Evolutionary conservation across 345 rosid species (phyloP).

Genomic region (Populus simonii): DNA sequence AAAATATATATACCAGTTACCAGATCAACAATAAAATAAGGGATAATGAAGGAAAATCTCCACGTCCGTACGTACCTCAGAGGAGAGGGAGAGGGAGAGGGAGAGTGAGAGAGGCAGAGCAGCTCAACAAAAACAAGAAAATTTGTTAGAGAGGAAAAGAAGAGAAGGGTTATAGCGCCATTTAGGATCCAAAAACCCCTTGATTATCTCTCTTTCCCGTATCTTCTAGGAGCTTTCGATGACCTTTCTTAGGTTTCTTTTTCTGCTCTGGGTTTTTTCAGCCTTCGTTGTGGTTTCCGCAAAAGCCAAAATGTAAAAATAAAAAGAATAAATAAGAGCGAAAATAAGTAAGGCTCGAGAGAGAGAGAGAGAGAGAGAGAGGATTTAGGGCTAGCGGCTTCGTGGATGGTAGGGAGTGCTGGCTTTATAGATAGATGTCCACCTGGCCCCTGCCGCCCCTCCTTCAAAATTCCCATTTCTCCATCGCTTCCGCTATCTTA

Average conservation of each 20-base stretch:
- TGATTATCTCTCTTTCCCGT: background rate
- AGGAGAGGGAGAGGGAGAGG: background rate
- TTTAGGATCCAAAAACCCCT: background rate
- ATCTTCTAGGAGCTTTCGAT: background rate
- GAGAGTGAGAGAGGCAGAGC: background rate
- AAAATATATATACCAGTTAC: background rate
- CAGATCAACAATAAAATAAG: background rate
- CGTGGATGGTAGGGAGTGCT: background rate
- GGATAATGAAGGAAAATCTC: background rate
- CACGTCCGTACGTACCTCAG: background rate
- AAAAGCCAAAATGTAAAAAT: background rate
- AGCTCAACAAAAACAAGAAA: constrained; percentile 12
- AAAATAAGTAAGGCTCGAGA: too few relatives aligned
- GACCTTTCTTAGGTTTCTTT: background rate
- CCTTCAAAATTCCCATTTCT: background rate
- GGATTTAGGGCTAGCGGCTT: background rate
- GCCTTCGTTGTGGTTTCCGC: background rate
- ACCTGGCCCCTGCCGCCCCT: constrained; percentile 16
- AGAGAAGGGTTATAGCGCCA: constrained; percentile 9
- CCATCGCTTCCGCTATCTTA: background rate
- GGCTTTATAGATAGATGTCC: background rate
- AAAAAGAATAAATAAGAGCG: too few relatives aligned
- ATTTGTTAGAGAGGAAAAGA: background rate
- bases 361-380: background rate
- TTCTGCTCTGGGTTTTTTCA: background rate